Percentiles rank a stretch among this genome's conserved stretches.
Evolutionary conservation across 495 filamentous ascomycete genomes (phyloP).

Genomic region (Pyronema omphalodes): DNA sequence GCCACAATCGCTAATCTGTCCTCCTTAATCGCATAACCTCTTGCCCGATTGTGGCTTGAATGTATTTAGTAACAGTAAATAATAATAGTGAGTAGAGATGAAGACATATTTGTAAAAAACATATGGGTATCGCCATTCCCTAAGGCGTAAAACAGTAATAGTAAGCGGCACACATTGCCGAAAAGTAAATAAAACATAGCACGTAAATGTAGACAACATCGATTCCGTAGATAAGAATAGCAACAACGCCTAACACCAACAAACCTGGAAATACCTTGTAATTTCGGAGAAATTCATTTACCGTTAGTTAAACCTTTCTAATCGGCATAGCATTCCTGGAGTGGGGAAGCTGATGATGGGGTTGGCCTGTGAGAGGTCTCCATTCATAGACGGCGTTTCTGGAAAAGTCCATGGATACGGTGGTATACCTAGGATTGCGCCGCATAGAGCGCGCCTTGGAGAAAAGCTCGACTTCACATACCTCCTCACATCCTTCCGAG

Average conservation of each 20-base stretch:
- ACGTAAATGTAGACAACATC: background rate
- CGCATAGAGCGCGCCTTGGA: background rate
- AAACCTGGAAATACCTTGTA: background rate
- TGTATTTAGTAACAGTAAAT: too few relatives aligned
- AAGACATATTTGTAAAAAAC: too few relatives aligned
- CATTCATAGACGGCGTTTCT: background rate
- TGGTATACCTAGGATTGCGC: background rate
- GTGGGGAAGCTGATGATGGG: background rate
- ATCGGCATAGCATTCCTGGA: slow-evolving; percentile 1
- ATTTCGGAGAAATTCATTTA: background rate
- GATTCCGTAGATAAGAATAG: background rate
- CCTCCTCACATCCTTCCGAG: background rate
- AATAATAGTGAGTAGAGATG: too few relatives aligned
- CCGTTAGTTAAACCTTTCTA: background rate
- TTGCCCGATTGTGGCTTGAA: too few relatives aligned
- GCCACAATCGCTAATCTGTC: too few relatives aligned
- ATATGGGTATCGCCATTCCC: too few relatives aligned
- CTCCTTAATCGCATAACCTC: too few relatives aligned
- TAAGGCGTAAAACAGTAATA: background rate
- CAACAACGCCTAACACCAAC: background rate
- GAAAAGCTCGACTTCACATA: background rate
- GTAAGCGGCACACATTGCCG: background rate
- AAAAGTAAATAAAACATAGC: background rate
- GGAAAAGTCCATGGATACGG: background rate
- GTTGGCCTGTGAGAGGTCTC: background rate